Percentiles rank a stretch among this genome's conserved stretches.
Evolutionary conservation across 73 alveolate species (phyloP).

Genomic region (Durusdinium trenchii): DNA sequence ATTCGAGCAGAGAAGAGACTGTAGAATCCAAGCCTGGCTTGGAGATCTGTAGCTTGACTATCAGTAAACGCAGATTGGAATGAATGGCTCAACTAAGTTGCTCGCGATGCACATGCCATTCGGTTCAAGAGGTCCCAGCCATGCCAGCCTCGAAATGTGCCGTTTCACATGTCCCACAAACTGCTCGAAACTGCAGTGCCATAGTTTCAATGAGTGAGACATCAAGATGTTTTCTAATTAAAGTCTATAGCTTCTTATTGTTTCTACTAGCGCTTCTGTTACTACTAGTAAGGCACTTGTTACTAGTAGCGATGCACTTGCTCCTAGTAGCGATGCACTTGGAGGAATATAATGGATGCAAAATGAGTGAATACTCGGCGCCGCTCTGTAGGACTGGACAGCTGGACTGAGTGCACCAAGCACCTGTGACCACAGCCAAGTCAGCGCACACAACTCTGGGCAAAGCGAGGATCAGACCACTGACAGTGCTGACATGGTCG

Average conservation of each 20-base stretch:
- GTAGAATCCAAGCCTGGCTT: slow-evolving; percentile 68
- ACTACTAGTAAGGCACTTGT: too few species aligned
- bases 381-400: slow-evolving; percentile 11
- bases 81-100: neutral
- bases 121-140: slow-evolving; percentile 84
- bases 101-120: slow-evolving; percentile 59
- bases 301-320: too few species aligned
- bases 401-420: slow-evolving; percentile 86
- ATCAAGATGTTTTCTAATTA: too few species aligned
- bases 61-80: neutral
- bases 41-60: neutral
- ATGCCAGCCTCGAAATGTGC: slow-evolving; percentile 39
- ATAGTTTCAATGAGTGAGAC: neutral
- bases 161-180: too few species aligned
- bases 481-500: slow-evolving; percentile 78
- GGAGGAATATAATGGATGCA: too few species aligned
- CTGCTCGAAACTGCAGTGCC: neutral
- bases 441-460: too few species aligned
- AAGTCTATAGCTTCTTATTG: too few species aligned
- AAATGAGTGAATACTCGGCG: neutral
- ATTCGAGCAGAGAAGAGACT: slow-evolving; percentile 41
- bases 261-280: too few species aligned
- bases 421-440: slow-evolving; percentile 53
- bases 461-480: slow-evolving; percentile 34
- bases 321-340: too few species aligned